A percentile compares a stretch with the other conserved stretches of the same genome.
Evolutionary conservation across 2,329 filamentous ascomycete species (phyloP).

Genomic region (Bimuria novae-zelandiae): DNA sequence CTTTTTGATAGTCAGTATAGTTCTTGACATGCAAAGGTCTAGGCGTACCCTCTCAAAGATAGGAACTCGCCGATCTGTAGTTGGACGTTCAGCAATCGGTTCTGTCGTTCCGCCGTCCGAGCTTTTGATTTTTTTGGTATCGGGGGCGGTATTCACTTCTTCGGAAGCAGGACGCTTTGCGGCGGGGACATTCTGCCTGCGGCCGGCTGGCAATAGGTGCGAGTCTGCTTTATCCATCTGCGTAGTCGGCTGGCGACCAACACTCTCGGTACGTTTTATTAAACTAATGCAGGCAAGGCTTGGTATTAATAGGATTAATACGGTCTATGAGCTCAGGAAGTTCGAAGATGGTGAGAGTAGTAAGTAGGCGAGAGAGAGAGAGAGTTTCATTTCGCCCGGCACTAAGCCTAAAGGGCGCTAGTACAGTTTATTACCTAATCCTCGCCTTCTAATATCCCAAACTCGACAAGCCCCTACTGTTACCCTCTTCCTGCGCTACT

Average conservation of each 20-base stretch:
- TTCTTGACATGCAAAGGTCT: background rate
- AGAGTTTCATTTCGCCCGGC: no score
- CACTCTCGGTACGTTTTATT: background rate
- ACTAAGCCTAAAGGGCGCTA: no score
- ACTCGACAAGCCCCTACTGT: no score
- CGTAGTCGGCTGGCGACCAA: background rate
- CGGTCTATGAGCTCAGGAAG: background rate
- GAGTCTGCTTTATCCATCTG: constrained; percentile 2
- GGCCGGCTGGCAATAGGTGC: background rate
- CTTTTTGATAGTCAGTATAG: constrained; percentile 55
- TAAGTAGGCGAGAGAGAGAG: no score
- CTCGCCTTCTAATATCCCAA: no score
- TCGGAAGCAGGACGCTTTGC: constrained; percentile 8
- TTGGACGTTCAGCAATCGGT: background rate
- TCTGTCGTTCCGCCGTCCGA: background rate
- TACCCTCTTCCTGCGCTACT: no score
- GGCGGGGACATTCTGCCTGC: constrained; percentile 1
- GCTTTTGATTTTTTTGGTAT: constrained; percentile 7
- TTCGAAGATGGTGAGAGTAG: no score
- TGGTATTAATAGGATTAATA: background rate
- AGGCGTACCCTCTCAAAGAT: constrained; percentile 6
- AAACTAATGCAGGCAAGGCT: background rate
- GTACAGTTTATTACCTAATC: no score
- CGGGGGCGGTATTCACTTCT: constrained; percentile 2
- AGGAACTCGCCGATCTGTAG: constrained; percentile 6